Base-by-base conservation (phyloP, 306 rosid species). In the Cucumis hystrix region DNA sequence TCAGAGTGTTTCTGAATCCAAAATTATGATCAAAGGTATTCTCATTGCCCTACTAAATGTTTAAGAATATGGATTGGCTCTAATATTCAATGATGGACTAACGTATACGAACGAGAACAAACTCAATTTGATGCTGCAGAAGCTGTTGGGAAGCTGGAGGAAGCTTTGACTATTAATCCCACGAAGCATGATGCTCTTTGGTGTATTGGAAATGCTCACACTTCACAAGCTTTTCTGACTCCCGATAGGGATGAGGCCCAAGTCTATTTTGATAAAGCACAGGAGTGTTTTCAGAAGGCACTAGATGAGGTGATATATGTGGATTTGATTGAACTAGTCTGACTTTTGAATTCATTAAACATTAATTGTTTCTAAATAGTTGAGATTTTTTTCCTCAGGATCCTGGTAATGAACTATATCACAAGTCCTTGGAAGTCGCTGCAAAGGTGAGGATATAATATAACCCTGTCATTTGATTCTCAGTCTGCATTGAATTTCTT, bases 161-260 rank as follows among this genome's bases (percentile, higher is more conserved):
- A 91, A 84, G 98, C 95, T 79, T 74, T 88, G 85, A 54, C 25
- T 12, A 81, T 93, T 68, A 63, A 83, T 73, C 89, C 97, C 12
- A 51, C 75, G 13, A 91, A 88, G 87, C 93, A 85, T 70, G 89
- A 87, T n/a, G 92, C 98, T 25, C 78, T 88, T 37, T 93, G 97
- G 96, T 84, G 82, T 85, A 67, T 91, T 66, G 95, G 95, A 72
- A 93, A 93, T 25, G 96, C 88, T 13, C 75, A 81, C 71, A 91
- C 90, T 0, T 87, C 97, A 25, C 74, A 63, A 43, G 98, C 84
- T 1, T 91, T 91, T 82, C 71, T 91, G 74, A 91, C 86, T 72
- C 91, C 95, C 10, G 86, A 91, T 60, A 4, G 79, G 12, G 79
- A 70, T 10, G 98, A 85, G 76, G 98, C 98, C 37, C 81, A 79